These are phyloP conservation scores for Termitomyces sp. DNA, from an alignment of 768 basidiomycete genomes.

Conservation along the genomic window DNA sequence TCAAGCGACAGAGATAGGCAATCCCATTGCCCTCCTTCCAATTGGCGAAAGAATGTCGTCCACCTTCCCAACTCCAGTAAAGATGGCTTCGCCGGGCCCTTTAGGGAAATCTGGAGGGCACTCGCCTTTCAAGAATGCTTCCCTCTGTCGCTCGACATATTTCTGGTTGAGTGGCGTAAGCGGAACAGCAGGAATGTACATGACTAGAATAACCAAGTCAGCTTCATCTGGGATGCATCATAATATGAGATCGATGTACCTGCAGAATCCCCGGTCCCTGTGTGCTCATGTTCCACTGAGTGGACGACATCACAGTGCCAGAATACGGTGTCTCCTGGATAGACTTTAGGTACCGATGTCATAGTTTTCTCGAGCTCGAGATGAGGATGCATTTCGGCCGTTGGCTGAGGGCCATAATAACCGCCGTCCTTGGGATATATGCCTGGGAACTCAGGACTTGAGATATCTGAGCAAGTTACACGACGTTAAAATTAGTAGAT, in stretches of 20 bases:
- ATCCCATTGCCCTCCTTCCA: constrained; percentile 38
- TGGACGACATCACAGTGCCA: constrained; percentile 66
- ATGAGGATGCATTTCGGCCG: constrained; percentile 59
- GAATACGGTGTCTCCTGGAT: constrained; percentile 74
- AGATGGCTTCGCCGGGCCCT: constrained; percentile 30
- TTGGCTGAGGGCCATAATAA: constrained; percentile 42
- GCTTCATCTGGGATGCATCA: neutral
- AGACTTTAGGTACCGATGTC: constrained; percentile 65
- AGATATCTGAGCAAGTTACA: constrained; percentile 30
- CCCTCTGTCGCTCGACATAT: constrained; percentile 60
- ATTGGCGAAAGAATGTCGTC: constrained; percentile 29
- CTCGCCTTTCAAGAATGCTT: constrained; percentile 51
- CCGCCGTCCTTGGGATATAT: constrained; percentile 35
- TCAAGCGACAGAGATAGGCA: constrained; percentile 14
- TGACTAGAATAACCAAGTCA: constrained; percentile 35
- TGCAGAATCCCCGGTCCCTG: constrained; percentile 50
- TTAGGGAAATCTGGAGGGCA: constrained; percentile 72
- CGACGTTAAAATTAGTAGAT: neutral
- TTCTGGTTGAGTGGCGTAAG: constrained; percentile 54
- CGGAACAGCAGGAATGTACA: constrained; percentile 77
- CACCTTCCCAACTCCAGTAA: constrained; percentile 29
- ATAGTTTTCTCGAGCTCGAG: constrained; percentile 58
- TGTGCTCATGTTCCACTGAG: constrained; percentile 47
- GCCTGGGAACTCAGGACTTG: constrained; percentile 47
- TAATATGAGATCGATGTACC: constrained; percentile 29